Base-by-base conservation (phyloP, 192 early-diverging fungal species). In the Backusella tarrabulga region DNA sequence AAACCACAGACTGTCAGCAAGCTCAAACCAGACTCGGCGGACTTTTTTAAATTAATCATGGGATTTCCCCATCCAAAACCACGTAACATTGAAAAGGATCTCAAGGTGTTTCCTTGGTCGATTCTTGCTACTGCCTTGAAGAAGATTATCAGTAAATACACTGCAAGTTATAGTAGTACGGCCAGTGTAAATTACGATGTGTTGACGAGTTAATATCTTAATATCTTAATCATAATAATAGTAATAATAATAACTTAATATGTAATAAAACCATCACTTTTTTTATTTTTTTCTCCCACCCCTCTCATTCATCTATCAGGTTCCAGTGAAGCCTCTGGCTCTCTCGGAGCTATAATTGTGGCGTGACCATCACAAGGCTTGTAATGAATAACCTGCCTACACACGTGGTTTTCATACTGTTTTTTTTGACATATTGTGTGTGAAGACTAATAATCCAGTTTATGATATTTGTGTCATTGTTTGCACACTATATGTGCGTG, bases 91-190 rank as follows among this genome's bases (percentile, higher is more conserved):
- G 93, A 93, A 83, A 95, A 95, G 82, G 93, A 95, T 73, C 88
- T 95, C 87, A 95, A 95, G 79, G 92, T 95, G 2, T 95, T 92
- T 78, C 87, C 88, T 8, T 95, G 94, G 94, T 86, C 88, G 70
- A 85, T 89, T 1, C 81, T 95, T 12, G 80, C 86, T 7, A 78
- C 86, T 29, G 93, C 91, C 0, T 81, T 94, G 50, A 88, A 91
- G 71, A 95, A 95, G 75, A 93, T 95, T 75, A 88, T 93, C 21
- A 83, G 84, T 68, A 95, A 94, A 76, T 92, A 92, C 74, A 89
- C 85, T 44, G 71, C 71, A 7, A 83, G 83, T 17, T 87, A 88
- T 77, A 83, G 76, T 66, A 81, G 75, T 54, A 80, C 84, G 26
- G 82, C 86, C 6, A 63, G 56, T 63, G 56, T 63, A 63, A 63